phyloP scores from a whole-genome alignment of 495 filamentous ascomycete genomes.

The Penicillium waksmanii region DNA sequence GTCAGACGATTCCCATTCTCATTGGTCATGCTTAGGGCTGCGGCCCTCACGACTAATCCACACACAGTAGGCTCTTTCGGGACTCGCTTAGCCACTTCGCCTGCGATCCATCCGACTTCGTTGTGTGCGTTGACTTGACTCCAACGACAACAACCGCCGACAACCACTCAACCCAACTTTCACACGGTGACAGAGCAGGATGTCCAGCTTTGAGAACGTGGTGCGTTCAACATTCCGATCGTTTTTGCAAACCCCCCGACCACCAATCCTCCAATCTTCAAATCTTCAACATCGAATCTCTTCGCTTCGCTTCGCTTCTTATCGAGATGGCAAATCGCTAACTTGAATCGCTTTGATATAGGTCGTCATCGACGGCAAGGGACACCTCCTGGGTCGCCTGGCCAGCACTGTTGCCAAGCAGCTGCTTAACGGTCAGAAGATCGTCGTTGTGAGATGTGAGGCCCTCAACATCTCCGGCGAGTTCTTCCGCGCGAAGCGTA shows the following conservation, averaged over 20 bases:
- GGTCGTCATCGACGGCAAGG: slow-evolving; percentile 99
- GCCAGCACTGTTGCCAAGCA: slow-evolving; percentile 99
- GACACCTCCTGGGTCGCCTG: slow-evolving; percentile 98
- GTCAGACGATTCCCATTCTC: neutral
- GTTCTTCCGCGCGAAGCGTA: slow-evolving; percentile 99
- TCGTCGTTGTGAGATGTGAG: slow-evolving; percentile 98
- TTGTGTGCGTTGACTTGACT: slow-evolving; percentile 52
- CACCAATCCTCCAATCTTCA: slow-evolving; percentile 11
- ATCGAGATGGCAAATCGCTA: slow-evolving; percentile 26
- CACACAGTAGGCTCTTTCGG: slow-evolving; percentile 38
- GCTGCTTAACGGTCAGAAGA: slow-evolving; percentile 98
- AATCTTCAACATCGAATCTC: slow-evolving; percentile 13
- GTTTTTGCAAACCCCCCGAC: slow-evolving; percentile 9
- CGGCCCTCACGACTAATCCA: slow-evolving; percentile 42
- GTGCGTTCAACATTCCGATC: slow-evolving; percentile 61
- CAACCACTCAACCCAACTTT: slow-evolving; percentile 48
- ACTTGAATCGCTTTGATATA: slow-evolving; percentile 46
- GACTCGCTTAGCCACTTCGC: slow-evolving; percentile 45
- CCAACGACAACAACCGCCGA: slow-evolving; percentile 57
- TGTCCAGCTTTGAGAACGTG: slow-evolving; percentile 97
- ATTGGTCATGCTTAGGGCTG: slow-evolving; percentile 46
- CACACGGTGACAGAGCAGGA: slow-evolving; percentile 67
- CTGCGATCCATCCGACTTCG: slow-evolving; percentile 50
- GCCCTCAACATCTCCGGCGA: slow-evolving; percentile 99
- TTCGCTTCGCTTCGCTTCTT: slow-evolving; percentile 9